These are phyloP conservation scores for Gracilaria domingensis DNA, from an alignment of 23 red algal genomes.

Conservation along the genomic window DNA sequence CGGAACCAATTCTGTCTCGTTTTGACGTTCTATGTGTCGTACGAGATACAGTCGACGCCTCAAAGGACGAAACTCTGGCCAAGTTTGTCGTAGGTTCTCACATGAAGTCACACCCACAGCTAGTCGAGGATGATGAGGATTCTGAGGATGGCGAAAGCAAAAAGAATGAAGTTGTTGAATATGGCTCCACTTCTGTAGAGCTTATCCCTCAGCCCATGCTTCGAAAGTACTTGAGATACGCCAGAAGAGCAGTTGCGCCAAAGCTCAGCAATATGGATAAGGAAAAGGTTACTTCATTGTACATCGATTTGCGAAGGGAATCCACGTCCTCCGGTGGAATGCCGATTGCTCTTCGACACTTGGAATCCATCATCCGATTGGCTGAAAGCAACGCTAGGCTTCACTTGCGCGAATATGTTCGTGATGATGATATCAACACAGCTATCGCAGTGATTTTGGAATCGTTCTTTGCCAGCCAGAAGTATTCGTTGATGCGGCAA, in stretches of 20 bases:
- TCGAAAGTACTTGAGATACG: slow-evolving; percentile 96
- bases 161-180: slow-evolving; percentile 29
- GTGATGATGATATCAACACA: slow-evolving; percentile 92
- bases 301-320: slow-evolving; percentile 94
- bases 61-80: slow-evolving; percentile 91
- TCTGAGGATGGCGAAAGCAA: slow-evolving; percentile 48
- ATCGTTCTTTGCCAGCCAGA: slow-evolving; percentile 97
- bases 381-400: slow-evolving; percentile 93
- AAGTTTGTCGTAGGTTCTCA: slow-evolving; percentile 97
- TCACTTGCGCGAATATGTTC: slow-evolving; percentile 92
- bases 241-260: slow-evolving; percentile 70
- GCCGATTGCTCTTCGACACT: slow-evolving; percentile 97
- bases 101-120: slow-evolving; percentile 84
- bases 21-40: slow-evolving; percentile 99
- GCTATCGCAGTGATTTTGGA: slow-evolving; percentile 96
- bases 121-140: slow-evolving; percentile 45
- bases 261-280: slow-evolving; percentile 93
- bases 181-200: slow-evolving; percentile 40
- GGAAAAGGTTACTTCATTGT: slow-evolving; percentile 89
- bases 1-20: slow-evolving; percentile 97
- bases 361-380: slow-evolving; percentile 96
- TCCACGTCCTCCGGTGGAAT: slow-evolving; percentile 92
- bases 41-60: slow-evolving; percentile 85
- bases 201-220: slow-evolving; percentile 86
- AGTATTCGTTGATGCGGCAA: slow-evolving; percentile 94